phyloP scores from a whole-genome alignment of 768 basidiomycete genomes.

The Tylopilus sp. region DNA sequence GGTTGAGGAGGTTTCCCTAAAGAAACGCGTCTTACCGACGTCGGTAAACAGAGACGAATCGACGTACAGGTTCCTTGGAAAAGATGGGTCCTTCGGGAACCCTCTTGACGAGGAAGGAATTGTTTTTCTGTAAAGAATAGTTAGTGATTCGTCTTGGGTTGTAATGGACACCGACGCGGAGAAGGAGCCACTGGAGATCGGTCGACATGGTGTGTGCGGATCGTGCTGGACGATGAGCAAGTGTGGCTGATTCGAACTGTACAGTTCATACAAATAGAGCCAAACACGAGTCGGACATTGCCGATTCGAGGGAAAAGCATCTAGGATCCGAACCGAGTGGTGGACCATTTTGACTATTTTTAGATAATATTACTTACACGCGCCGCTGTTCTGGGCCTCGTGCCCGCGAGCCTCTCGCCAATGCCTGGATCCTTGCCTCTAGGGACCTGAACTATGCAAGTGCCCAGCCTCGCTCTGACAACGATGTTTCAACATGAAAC shows the following conservation, averaged over 20 bases:
- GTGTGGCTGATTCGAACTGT: constrained; percentile 33
- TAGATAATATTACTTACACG: too few species aligned
- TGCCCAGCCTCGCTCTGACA: too few species aligned
- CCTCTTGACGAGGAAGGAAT: constrained; percentile 84
- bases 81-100: constrained; percentile 70
- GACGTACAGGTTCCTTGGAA: constrained; percentile 77
- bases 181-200: constrained; percentile 93
- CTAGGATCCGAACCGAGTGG: too few species aligned
- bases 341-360: too few species aligned
- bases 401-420: too few species aligned
- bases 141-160: not conserved
- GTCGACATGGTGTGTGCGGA: constrained; percentile 58
- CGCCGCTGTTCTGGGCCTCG: too few species aligned
- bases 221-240: constrained; percentile 16
- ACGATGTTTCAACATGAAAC: too few species aligned
- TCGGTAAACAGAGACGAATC: not conserved
- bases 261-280: constrained; percentile 28
- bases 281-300: constrained; percentile 14
- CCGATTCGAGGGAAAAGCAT: too few species aligned
- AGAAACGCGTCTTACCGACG: constrained; percentile 4
- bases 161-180: constrained; percentile 60
- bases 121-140: constrained; percentile 56
- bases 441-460: too few species aligned
- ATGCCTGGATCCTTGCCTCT: too few species aligned
- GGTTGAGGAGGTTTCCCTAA: constrained; percentile 82